A percentile compares a stretch with the other conserved stretches of the same genome.
Conservation (phyloP, 2,329 filamentous ascomycete species). For the Neopestalotiopsis sp. region DNA sequence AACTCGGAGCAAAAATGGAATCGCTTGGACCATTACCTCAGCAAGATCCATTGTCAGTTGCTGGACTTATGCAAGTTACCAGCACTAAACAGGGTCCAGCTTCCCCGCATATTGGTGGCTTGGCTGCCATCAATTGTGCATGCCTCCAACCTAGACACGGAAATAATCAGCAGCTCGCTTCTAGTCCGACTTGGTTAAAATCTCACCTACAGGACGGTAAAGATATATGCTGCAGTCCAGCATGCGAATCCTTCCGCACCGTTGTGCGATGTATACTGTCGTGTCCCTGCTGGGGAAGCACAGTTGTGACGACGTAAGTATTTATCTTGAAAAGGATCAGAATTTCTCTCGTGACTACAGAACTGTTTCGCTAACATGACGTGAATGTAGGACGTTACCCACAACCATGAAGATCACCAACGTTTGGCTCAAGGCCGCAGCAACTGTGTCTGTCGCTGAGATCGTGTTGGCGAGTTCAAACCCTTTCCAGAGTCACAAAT, state of each 20-base stretch:
- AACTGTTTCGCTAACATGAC: not conserved
- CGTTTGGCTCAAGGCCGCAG: not conserved
- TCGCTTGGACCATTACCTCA: too few species aligned
- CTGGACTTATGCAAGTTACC: too few species aligned
- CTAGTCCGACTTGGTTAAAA: not conserved
- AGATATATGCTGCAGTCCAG: not conserved
- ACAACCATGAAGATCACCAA: not conserved
- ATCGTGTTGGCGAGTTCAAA: not conserved
- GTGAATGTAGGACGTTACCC: not conserved
- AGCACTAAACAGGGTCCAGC: not conserved
- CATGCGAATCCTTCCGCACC: not conserved
- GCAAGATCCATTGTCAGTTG: too few species aligned
- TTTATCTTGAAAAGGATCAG: not conserved
- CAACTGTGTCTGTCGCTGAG: not conserved
- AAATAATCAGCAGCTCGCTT: not conserved
- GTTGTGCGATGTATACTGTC: not conserved
- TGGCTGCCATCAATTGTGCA: not conserved
- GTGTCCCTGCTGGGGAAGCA: not conserved
- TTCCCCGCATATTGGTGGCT: not conserved
- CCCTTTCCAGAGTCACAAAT: not conserved
- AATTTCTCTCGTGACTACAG: not conserved
- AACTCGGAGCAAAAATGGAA: too few species aligned
- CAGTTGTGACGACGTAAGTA: not conserved
- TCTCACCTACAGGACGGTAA: not conserved
- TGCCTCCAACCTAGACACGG: not conserved